phyloP scores from a whole-genome alignment of 805 yeast species.

The Yarrowia sp. region DNA sequence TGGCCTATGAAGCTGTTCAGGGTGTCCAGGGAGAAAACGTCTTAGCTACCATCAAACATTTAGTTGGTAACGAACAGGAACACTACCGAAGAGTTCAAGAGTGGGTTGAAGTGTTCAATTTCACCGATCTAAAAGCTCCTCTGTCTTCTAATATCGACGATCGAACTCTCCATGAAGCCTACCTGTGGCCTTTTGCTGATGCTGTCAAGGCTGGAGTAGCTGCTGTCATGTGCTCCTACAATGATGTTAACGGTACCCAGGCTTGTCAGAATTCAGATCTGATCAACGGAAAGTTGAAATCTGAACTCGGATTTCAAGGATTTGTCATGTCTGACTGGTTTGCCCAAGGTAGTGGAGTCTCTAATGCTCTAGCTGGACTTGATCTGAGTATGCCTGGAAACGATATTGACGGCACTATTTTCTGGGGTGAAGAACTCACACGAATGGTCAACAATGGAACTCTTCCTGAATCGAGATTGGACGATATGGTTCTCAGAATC shows the following conservation, averaged over 20 bases:
- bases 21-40: constrained; percentile 61
- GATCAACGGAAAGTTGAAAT: constrained; percentile 55
- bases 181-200: constrained; percentile 67
- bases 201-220: constrained; percentile 59
- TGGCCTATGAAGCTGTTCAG: constrained; percentile 51
- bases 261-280: constrained; percentile 60
- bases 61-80: constrained; percentile 63
- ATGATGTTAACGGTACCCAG: constrained; percentile 54
- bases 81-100: constrained; percentile 55
- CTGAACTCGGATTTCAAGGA: constrained; percentile 64
- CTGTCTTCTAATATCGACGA: constrained; percentile 58
- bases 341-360: constrained; percentile 56
- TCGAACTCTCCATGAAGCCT: constrained; percentile 58
- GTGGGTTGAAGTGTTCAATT: constrained; percentile 43
- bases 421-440: constrained; percentile 58
- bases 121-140: constrained; percentile 37
- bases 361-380: constrained; percentile 55
- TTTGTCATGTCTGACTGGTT: constrained; percentile 68
- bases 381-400: constrained; percentile 64
- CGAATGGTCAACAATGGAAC: constrained; percentile 56
- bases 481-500: constrained; percentile 62
- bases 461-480: constrained; percentile 51
- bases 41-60: constrained; percentile 55
- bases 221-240: constrained; percentile 60
- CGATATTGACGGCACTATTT: constrained; percentile 38